Evolutionary conservation across 441 rosid genomes (phyloP), one percentile per base, ranked within the genome.

Genomic region (Populus tomentosa): DNA sequence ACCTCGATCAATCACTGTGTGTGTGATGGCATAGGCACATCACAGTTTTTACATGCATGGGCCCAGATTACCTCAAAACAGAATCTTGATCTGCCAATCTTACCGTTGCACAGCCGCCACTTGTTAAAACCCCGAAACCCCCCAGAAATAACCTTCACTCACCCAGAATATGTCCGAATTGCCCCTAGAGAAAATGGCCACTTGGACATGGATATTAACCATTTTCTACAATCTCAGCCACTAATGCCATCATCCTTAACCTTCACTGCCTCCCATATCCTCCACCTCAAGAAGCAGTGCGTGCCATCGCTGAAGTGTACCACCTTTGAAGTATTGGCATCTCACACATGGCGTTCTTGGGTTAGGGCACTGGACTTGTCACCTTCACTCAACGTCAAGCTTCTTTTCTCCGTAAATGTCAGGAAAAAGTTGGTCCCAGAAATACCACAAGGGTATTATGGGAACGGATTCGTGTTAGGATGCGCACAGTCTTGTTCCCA

Each of bases 321-420:
- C 78, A 70, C 97, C 38, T 95, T 93, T 76, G 99, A 93, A 80
- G 88, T 84, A 10, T 80, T 93, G 10, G 97, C 99, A 6, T 85
- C 97, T 53, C 98, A 95, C 96, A 88, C 99, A 70, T 95, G 99
- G 99, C 90, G 91, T 24, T 90, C 90, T 4, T 95, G 99, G 99
- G 92, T 89, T 36, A 84, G 77, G 10, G 81, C 96, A 16, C 80
- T 95, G 20, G 94, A 85, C 71, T n/a, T 90, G 32, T 77, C 92
- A 6, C 82, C 89, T 21, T 77, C 90, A 10, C 81, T 85, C 33
- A 59, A 30, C 71, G 86, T 89, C 40, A 93, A 92, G 87, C 95
- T 95, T 20, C 80, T 93, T 4, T 95, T 93, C 88, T 93, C 99
- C 0, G 89, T 90, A 68, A 93, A 89, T 70, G 79, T 95, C 6